Base-by-base conservation (phyloP, 2,329 filamentous ascomycete species). In the Fragosphaeria purpurea region DNA sequence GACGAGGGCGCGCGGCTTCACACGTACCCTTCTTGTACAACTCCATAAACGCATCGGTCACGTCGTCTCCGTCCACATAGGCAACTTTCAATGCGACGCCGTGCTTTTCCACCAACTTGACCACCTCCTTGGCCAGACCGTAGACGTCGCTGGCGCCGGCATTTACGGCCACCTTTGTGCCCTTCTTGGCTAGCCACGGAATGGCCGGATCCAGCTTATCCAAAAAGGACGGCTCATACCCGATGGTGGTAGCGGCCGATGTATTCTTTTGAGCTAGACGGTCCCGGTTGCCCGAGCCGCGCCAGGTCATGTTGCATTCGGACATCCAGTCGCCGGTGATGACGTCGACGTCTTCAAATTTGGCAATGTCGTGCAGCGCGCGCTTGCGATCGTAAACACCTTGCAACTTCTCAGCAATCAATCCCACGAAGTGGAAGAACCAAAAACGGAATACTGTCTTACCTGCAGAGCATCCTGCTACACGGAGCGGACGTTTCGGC, bases 131-230 rank as follows among this genome's bases (percentile, higher is more conserved):
- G 2, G 72, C 70, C 10, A 79, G 58, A 0, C 68, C 71, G 48
- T 65, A 65, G 0, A 75, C 75, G 54, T 79, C 73, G 11, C 73
- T 65, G 4, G 72, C 72, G 2, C 76, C 76, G 4, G 75, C 75
- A 47, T 75, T 47, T 46, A 47, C 65, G 41, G 76, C 65, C 9
- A 78, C 65, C 53, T 73, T 74, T 61, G 77, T 76, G 0, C 65
- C 57, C 52, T 73, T 69, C 48, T 70, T 61, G 3, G 53, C 56
- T 4, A 59, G 44, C 31, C 50, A 50, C 48, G 48, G 52, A 39
- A 50, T 59, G 43, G 59, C 58, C 60, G 1, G 65, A 22, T 50
- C 54, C 4, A 67, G 52, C 49, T 63, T 59, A 13, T 60, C 57
- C n/a, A 62, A 56, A 45, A 65, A 63, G 41, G 58, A 57, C 8